A percentile compares a stretch with the other conserved stretches of the same genome.
phyloP scores from a whole-genome alignment of 495 filamentous ascomycete species.

The Staphylotrichum tortipilum region DNA sequence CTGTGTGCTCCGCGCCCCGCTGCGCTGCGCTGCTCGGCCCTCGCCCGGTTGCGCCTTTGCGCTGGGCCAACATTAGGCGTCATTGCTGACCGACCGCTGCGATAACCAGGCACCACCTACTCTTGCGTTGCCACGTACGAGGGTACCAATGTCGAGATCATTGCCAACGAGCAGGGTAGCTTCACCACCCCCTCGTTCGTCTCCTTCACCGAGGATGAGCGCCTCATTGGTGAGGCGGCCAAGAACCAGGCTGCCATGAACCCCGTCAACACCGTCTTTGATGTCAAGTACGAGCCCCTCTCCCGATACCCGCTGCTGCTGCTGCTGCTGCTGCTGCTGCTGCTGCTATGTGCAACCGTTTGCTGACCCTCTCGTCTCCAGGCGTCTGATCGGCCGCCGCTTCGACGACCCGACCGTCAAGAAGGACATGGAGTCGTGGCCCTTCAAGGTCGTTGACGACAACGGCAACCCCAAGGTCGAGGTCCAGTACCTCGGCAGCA shows the following conservation, averaged over 20 bases:
- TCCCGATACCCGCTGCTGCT: background rate
- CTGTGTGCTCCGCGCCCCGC: too few relatives aligned
- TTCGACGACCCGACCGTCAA: conserved; percentile 93
- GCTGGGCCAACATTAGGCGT: conserved; percentile 4
- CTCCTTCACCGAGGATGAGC: conserved; percentile 96
- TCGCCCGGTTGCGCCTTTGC: background rate
- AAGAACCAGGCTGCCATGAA: conserved; percentile 99
- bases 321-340: too few relatives aligned
- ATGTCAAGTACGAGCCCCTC: conserved; percentile 60
- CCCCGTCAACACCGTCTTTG: conserved; percentile 95
- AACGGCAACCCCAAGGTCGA: conserved; percentile 83
- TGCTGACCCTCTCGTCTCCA: conserved; percentile 27
- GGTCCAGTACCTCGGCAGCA: conserved; percentile 92
- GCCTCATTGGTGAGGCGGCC: conserved; percentile 95
- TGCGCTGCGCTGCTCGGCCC: background rate
- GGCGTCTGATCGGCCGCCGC: conserved; percentile 90
- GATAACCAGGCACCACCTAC: conserved; percentile 82
- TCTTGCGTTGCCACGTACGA: conserved; percentile 99
- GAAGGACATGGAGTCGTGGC: conserved; percentile 97
- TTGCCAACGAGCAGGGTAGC: conserved; percentile 99
- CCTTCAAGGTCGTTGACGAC: conserved; percentile 93
- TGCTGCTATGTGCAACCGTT: background rate
- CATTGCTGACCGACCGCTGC: conserved; percentile 4
- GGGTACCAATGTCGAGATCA: conserved; percentile 98
- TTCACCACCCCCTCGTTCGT: conserved; percentile 98